Conservation (phyloP, 768 basidiomycete genomes). For the Gloeophyllum trabeum region DNA sequence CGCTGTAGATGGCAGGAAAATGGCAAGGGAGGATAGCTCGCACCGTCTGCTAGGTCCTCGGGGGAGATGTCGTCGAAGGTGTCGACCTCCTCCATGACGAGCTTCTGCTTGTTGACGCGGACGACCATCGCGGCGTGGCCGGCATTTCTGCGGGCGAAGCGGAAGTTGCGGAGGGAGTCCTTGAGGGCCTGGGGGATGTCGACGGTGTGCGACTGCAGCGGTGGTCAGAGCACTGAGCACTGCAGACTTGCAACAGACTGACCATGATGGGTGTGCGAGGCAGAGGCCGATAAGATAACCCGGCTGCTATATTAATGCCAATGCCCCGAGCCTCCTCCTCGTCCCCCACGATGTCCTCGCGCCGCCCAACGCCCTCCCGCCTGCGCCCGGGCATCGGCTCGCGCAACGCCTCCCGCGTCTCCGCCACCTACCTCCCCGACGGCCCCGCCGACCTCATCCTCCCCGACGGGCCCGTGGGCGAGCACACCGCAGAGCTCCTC, state of each 20-base stretch:
- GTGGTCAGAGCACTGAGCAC: neutral
- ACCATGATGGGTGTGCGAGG: neutral
- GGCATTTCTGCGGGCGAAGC: conserved; percentile 51
- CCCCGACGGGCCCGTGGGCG: conserved; percentile 33
- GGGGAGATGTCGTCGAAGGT: conserved; percentile 66
- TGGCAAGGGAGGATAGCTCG: conserved; percentile 3
- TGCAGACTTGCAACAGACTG: neutral
- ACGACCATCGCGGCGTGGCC: conserved; percentile 74
- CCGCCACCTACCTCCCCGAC: conserved; percentile 13
- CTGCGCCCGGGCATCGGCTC: neutral
- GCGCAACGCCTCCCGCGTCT: conserved; percentile 13
- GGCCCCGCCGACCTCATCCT: conserved; percentile 25
- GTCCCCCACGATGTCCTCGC: conserved; percentile 1
- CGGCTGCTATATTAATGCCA: neutral
- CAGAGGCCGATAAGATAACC: neutral
- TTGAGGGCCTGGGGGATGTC: conserved; percentile 78
- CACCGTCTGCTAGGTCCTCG: conserved; percentile 84
- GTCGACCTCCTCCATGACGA: conserved; percentile 78
- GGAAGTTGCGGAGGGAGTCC: conserved; percentile 73
- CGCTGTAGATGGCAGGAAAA: conserved; percentile 4
- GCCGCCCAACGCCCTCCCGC: neutral
- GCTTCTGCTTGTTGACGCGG: conserved; percentile 80
- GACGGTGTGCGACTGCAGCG: conserved; percentile 55
- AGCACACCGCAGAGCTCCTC: conserved; percentile 34
- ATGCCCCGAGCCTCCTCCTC: neutral